Conservation (phyloP, 2,329 filamentous ascomycete genomes). For the Penicillium sp. region DNA sequence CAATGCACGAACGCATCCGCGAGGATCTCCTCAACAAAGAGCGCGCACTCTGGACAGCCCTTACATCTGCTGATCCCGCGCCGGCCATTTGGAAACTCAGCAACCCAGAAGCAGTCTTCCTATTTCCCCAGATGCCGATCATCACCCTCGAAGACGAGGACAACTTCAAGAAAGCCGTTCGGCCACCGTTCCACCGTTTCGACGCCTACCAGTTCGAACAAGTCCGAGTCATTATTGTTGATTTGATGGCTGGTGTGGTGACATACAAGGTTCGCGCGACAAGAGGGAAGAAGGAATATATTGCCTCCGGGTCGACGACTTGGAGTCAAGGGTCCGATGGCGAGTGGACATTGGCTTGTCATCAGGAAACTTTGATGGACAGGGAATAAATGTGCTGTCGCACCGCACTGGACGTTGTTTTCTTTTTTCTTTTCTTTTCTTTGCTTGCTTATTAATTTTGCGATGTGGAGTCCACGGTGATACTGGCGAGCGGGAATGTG, state of each 20-base stretch:
- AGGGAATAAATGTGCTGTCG: background rate
- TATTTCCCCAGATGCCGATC: conserved; percentile 35
- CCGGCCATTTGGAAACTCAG: conserved; percentile 35
- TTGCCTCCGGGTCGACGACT: conserved; percentile 32
- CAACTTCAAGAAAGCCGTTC: conserved; percentile 25
- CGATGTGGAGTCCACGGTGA: background rate
- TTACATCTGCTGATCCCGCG: conserved; percentile 37
- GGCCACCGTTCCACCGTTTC: conserved; percentile 37
- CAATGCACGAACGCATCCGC: conserved; percentile 39
- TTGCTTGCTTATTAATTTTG: background rate
- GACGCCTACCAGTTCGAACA: conserved; percentile 32
- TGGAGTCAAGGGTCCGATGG: conserved; percentile 40
- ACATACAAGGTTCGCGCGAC: conserved; percentile 34
- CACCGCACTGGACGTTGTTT: background rate
- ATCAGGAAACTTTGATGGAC: conserved; percentile 34
- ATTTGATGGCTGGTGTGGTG: conserved; percentile 36
- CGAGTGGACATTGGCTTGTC: conserved; percentile 37
- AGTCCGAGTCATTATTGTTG: conserved; percentile 34
- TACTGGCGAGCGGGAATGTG: background rate
- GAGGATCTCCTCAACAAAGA: conserved; percentile 36
- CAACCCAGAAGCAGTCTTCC: conserved; percentile 30
- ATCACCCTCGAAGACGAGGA: conserved; percentile 32
- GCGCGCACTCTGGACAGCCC: conserved; percentile 37
- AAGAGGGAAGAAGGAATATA: conserved; percentile 26
- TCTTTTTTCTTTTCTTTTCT: background rate